Evolutionary conservation across 2,329 filamentous ascomycete species (phyloP).

Genomic region (Penicillium sp.): DNA sequence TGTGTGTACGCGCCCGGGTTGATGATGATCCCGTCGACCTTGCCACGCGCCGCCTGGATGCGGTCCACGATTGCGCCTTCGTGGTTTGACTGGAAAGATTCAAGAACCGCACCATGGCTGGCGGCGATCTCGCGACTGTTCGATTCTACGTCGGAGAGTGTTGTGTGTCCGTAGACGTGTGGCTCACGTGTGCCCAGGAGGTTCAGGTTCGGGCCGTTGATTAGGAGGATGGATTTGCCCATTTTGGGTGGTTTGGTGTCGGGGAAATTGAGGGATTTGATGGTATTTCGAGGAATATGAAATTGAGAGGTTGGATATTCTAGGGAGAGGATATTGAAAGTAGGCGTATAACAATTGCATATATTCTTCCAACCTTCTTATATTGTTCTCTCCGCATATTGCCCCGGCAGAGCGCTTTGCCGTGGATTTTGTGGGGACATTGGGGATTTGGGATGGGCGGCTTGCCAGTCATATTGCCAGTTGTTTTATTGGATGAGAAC

Average conservation of each 20-base stretch:
- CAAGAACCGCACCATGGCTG: slow-evolving; percentile 50
- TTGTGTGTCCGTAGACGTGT: slow-evolving; percentile 67
- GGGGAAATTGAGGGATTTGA: neutral
- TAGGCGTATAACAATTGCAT: neutral
- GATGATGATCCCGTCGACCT: slow-evolving; percentile 63
- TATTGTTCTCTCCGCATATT: slow-evolving; percentile 12
- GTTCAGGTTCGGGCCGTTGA: slow-evolving; percentile 83
- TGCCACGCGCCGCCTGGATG: slow-evolving; percentile 63
- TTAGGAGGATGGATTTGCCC: slow-evolving; percentile 59
- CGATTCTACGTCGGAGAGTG: slow-evolving; percentile 60
- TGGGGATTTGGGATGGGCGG: neutral
- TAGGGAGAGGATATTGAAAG: neutral
- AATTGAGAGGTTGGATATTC: neutral
- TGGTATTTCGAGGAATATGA: neutral
- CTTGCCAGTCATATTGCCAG: neutral
- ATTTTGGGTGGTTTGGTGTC: slow-evolving; percentile 18
- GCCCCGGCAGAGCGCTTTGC: slow-evolving; percentile 22
- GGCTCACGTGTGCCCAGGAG: slow-evolving; percentile 74
- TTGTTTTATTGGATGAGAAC: neutral
- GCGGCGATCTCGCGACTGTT: slow-evolving; percentile 51
- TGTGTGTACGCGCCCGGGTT: slow-evolving; percentile 75
- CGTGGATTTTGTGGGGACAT: slow-evolving; percentile 3
- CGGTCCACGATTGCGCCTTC: slow-evolving; percentile 72
- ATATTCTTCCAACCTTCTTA: neutral
- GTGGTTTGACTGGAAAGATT: slow-evolving; percentile 71